Base-by-base conservation (phyloP, 306 rosid species). In the Macrotyloma uniflorum region DNA sequence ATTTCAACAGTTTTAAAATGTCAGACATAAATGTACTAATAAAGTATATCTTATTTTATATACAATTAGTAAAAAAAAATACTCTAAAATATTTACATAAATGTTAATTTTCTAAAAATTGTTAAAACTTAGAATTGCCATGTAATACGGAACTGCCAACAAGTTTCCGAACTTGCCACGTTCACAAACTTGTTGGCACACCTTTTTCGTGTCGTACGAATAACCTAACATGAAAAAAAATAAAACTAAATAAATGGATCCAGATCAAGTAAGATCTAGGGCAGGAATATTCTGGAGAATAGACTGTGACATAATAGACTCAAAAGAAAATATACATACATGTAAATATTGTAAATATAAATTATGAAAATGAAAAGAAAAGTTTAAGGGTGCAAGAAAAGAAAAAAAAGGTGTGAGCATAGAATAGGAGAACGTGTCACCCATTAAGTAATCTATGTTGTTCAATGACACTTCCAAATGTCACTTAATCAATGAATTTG, bases 201-300 rank as follows among this genome's bases (percentile, higher is more conserved):
- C 12, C 4, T 24, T 55, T 55, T 30, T 15, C 8, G n/a, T 64
- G 26, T 35, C 12, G 5, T 6, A 61, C 15, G 4, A 16, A 23
- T 13, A 24, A 57, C 20, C 4, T 12, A 58, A 58, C 26, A 23
- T 38, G 43, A 2, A 55, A 22, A 13, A 11, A 40, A 0, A n/a
- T n/a, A 8, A 26, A 28, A 13, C 12, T 0, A 26, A 26, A 47
- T 4, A 6, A 18, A n/a, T 10, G 8, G 9, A 18, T 1, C 45
- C 6, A 45, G 23, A 30, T 4, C 23, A 49, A 20, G 14, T 26
- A 13, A 33, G 7, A 50, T 22, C 8, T 14, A n/a, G n/a, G n/a
- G 33, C 67, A 54, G 43, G 77, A 54, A 38, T 38, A 72, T 54
- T 50, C 77, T 4, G 9, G 35, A 22, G 67, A 54, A 72, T 54